Conservation (phyloP, 2,329 filamentous ascomycete species). For the Alternaria brassicae region DNA sequence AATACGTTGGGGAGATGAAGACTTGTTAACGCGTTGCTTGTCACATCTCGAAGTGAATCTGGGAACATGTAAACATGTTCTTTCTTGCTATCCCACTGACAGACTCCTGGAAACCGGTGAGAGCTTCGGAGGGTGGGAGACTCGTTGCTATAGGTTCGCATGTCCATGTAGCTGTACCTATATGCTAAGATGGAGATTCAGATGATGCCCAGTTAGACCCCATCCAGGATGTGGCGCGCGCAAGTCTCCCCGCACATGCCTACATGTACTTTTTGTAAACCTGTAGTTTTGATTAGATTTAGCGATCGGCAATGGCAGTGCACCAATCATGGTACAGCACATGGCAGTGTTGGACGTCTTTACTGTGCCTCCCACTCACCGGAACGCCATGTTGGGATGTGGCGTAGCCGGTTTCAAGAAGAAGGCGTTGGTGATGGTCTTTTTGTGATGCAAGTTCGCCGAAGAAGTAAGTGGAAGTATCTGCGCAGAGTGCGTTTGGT, state of each 20-base stretch:
- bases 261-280: background rate
- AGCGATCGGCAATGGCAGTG: too few relatives aligned
- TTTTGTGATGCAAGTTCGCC: background rate
- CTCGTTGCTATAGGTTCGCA: background rate
- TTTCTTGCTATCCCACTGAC: background rate
- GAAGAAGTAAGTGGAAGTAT: background rate
- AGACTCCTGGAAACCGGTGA: background rate
- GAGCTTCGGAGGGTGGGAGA: background rate
- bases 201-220: background rate
- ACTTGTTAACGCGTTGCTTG: background rate
- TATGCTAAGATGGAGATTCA: background rate
- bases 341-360: background rate
- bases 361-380: background rate
- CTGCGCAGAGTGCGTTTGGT: background rate
- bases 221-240: background rate
- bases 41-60: background rate
- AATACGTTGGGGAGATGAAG: background rate
- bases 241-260: background rate
- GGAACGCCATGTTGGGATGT: background rate
- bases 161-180: background rate
- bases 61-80: background rate
- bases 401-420: background rate
- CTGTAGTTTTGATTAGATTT: background rate
- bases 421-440: background rate
- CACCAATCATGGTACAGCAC: background rate